Conservation (phyloP, 345 rosid species). For the Eucalyptus lansdowneana region DNA sequence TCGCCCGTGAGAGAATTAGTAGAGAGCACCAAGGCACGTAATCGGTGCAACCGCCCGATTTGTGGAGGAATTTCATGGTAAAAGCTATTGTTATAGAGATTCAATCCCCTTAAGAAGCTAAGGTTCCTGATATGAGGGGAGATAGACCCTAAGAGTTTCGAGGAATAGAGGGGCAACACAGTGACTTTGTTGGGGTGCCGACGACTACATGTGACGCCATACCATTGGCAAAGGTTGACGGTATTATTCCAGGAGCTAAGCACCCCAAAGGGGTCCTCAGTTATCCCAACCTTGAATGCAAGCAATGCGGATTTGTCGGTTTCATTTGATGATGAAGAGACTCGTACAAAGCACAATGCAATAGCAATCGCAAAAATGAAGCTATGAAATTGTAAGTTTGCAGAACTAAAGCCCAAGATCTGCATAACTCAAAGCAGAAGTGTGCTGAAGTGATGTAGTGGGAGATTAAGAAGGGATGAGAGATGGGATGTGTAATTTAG, state of each 20-base stretch:
- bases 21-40: rapidly evolving
- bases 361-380: background rate
- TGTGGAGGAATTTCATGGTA: background rate
- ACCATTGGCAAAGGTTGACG: too few relatives aligned
- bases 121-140: too few relatives aligned
- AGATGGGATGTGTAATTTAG: too few relatives aligned
- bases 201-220: rapidly evolving
- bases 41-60: rapidly evolving
- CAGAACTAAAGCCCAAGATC: background rate
- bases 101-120: background rate
- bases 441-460: background rate
- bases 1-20: rapidly evolving
- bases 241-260: too few relatives aligned
- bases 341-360: background rate
- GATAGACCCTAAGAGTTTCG: too few relatives aligned
- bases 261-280: too few relatives aligned
- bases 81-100: background rate
- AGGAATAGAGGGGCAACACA: rapidly evolving
- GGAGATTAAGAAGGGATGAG: background rate
- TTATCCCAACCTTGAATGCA: too few relatives aligned
- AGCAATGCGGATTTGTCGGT: background rate
- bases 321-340: background rate
- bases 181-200: too few relatives aligned
- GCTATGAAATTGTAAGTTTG: background rate
- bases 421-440: background rate